Evolutionary conservation across 2,329 filamentous ascomycete species (phyloP), one percentile per base, ranked within the genome.

Genomic region (Trichophyton equinum): DNA sequence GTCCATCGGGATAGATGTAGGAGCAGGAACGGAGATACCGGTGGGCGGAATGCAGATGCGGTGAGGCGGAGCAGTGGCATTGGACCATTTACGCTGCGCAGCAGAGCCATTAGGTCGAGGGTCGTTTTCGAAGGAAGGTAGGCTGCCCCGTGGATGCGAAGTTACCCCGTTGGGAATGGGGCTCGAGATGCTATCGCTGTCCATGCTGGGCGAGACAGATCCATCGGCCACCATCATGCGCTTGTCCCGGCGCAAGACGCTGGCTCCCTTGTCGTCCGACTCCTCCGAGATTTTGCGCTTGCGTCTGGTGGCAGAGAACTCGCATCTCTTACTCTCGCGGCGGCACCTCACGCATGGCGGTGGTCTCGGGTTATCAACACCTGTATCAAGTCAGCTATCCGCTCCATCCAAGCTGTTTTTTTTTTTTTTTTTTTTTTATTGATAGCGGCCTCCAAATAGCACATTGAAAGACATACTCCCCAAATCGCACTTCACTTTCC

Each of bases 311-410:
- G 91, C 89, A 64, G 91, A 95, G 79, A 99, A 99, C 81, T 87
- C 95, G 78, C 94, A 99, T 69, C 96, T 87, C 74, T 97, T 97
- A 77, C 87, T 90, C 78, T 99, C 94, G 67, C 94, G 86, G 59
- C 91, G 87, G 73, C 94, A 99, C 70, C 94, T 85, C 62, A 92
- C 88, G 74, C 94, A 99, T 1, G 94, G 94, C 60, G 92, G 92
- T 68, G 95, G 90, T 74, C 91, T 85, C 25, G 94, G 94, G 68
- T 94, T 92, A 76, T 97, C 94, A 71, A 97, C 92, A 69, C 75
- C 76, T 77, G 11, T 18, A 38, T 33, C 22, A 40, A 53, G 30
- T 42, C 27, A 57, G 36, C 20, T 1, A 38, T 18, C 42, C 36
- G 25, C 18, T 33, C 0, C 6, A 30, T 47, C 9, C 18, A 30